Evolutionary conservation across 1,284 basidiomycete genomes (phyloP).

Genomic region (Ceratorhiza oryzae-sativae): DNA sequence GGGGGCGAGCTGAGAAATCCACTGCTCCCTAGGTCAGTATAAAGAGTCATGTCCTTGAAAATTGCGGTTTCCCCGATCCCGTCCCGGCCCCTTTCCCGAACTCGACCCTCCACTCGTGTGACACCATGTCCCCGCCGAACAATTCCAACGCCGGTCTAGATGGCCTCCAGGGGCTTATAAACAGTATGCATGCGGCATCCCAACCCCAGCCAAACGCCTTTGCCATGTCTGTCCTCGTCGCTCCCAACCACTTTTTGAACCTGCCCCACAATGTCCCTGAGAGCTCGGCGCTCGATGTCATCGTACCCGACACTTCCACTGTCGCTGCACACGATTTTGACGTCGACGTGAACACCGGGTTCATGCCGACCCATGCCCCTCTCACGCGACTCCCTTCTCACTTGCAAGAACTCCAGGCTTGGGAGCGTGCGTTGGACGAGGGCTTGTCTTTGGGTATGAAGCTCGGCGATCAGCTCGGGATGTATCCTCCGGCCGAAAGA

Average conservation of each 20-base stretch:
- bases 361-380: constrained; percentile 86
- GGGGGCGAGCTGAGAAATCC: constrained; percentile 12
- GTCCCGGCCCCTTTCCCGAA: background rate
- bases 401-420: constrained; percentile 65
- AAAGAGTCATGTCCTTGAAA: background rate
- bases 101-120: background rate
- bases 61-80: background rate
- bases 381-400: constrained; percentile 60
- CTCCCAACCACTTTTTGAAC: constrained; percentile 24
- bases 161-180: constrained; percentile 22
- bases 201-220: background rate
- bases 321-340: constrained; percentile 94
- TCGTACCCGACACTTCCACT: constrained; percentile 75
- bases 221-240: background rate
- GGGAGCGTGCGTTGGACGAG: constrained; percentile 68
- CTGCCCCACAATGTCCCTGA: constrained; percentile 21
- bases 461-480: constrained; percentile 59
- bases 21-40: background rate
- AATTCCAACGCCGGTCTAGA: constrained; percentile 6
- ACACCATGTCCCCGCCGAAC: background rate
- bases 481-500: constrained; percentile 56
- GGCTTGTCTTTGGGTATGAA: constrained; percentile 58
- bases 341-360: constrained; percentile 89
- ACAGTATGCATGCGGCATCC: constrained; percentile 22
- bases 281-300: constrained; percentile 53